Evolutionary conservation across 768 basidiomycete genomes (phyloP).

Genomic region (Tricholoma matsutake): DNA sequence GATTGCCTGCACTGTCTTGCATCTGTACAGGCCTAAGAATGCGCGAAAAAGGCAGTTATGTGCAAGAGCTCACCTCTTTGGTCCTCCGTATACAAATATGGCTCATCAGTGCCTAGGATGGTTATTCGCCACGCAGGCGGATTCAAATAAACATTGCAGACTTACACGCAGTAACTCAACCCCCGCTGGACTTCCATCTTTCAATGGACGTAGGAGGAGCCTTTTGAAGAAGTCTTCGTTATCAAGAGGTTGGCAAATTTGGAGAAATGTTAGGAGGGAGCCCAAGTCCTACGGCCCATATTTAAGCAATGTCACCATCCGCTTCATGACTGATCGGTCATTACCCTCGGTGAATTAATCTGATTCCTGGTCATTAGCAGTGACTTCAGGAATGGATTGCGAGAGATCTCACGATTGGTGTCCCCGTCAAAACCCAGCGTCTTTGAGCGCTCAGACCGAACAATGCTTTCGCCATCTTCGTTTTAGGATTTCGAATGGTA

Average conservation of each 20-base stretch:
- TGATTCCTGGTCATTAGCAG: slow-evolving; percentile 21
- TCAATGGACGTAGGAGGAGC: slow-evolving; percentile 74
- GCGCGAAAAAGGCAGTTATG: background rate
- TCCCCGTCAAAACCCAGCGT: slow-evolving; percentile 81
- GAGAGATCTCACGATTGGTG: slow-evolving; percentile 72
- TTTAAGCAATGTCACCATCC: background rate
- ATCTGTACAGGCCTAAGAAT: slow-evolving; percentile 45
- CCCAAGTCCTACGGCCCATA: slow-evolving; percentile 68
- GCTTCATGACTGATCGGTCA: slow-evolving; percentile 1
- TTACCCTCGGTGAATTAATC: slow-evolving; percentile 78
- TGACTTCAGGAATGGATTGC: background rate
- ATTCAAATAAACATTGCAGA: slow-evolving; percentile 8
- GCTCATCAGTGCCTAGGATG: slow-evolving; percentile 65
- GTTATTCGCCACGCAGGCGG: slow-evolving; percentile 7
- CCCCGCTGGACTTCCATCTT: slow-evolving; percentile 63
- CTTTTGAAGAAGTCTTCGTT: slow-evolving; percentile 80
- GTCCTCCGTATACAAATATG: slow-evolving; percentile 79
- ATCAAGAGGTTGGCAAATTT: slow-evolving; percentile 83
- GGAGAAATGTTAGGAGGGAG: slow-evolving; percentile 79
- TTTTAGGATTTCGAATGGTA: slow-evolving; percentile 79
- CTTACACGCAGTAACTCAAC: slow-evolving; percentile 67
- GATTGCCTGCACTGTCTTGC: slow-evolving; percentile 75
- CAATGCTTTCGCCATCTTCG: slow-evolving; percentile 77
- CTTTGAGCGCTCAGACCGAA: slow-evolving; percentile 62
- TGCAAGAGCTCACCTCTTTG: slow-evolving; percentile 55